These are phyloP conservation scores for Trametes polyzona DNA, from an alignment of 1,284 basidiomycete species.

Conservation along the genomic window DNA sequence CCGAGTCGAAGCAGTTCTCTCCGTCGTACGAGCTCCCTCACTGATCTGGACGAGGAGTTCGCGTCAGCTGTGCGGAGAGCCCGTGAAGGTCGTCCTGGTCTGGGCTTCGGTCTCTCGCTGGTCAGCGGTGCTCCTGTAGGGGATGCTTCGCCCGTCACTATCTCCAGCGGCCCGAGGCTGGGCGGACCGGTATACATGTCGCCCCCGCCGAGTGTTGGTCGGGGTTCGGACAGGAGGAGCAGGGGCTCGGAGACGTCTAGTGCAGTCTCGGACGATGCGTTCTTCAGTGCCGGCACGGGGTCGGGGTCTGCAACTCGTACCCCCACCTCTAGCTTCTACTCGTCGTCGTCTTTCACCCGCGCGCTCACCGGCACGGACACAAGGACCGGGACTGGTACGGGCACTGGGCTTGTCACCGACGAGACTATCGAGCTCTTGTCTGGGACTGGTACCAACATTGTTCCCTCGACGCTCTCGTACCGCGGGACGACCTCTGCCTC, in stretches of 20 bases:
- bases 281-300: slow-evolving; percentile 50
- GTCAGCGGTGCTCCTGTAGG: slow-evolving; percentile 42
- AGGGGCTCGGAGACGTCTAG: slow-evolving; percentile 36
- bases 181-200: slow-evolving; percentile 60
- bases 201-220: slow-evolving; percentile 56
- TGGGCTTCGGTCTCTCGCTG: slow-evolving; percentile 49
- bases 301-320: slow-evolving; percentile 36
- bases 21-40: slow-evolving; percentile 74
- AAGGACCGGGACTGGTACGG: slow-evolving; percentile 22
- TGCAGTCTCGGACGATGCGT: slow-evolving; percentile 60
- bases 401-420: slow-evolving; percentile 27
- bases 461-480: slow-evolving; percentile 58
- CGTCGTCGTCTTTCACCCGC: slow-evolving; percentile 36
- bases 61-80: slow-evolving; percentile 51
- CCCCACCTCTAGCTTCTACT: slow-evolving; percentile 39
- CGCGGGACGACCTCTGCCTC: slow-evolving; percentile 59
- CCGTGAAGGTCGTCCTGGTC: slow-evolving; percentile 46
- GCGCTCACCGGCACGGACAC: slow-evolving; percentile 26
- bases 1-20: slow-evolving; percentile 63
- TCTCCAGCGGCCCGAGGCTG: slow-evolving; percentile 57
- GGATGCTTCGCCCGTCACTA: slow-evolving; percentile 54
- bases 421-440: slow-evolving; percentile 45
- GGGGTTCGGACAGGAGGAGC: slow-evolving; percentile 42
- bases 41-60: slow-evolving; percentile 75
- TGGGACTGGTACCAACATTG: slow-evolving; percentile 48